Evolutionary conservation across 2,329 filamentous ascomycete genomes (phyloP).

Genomic region (Fusarium sp.): DNA sequence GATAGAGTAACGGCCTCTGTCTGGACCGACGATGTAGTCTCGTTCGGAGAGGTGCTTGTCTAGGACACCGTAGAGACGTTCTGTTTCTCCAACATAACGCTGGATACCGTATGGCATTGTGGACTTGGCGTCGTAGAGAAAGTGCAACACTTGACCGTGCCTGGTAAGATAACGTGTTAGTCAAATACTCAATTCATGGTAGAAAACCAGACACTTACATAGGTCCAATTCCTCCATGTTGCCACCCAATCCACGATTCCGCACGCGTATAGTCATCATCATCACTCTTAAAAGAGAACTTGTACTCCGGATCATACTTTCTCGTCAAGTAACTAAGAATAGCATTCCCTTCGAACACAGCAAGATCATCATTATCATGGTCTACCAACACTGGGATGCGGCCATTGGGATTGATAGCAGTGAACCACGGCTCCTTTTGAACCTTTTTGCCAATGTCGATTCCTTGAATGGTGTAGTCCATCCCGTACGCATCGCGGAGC

Average conservation of each 20-base stretch:
- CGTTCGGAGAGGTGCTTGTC: conserved; percentile 69
- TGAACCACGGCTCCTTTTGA: conserved; percentile 76
- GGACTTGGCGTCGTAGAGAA: conserved; percentile 70
- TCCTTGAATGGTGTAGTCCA: conserved; percentile 67
- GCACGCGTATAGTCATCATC: conserved; percentile 51
- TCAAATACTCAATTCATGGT: not conserved
- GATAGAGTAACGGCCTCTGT: conserved; percentile 67
- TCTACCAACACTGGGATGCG: conserved; percentile 74
- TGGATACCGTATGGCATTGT: conserved; percentile 77
- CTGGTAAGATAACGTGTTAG: conserved; percentile 51
- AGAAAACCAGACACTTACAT: conserved; percentile 50
- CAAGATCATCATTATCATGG: conserved; percentile 69
- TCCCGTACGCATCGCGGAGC: conserved; percentile 72
- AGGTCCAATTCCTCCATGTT: conserved; percentile 80
- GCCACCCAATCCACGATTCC: conserved; percentile 70
- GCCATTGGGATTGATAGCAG: conserved; percentile 70
- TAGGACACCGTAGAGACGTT: conserved; percentile 78
- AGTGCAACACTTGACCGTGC: conserved; percentile 83
- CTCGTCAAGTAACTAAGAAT: conserved; percentile 80
- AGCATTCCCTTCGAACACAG: conserved; percentile 79
- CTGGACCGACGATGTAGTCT: conserved; percentile 65
- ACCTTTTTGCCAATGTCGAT: conserved; percentile 71
- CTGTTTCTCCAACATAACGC: conserved; percentile 80
- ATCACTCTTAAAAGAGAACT: conserved; percentile 53
- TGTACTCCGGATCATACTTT: conserved; percentile 73